phyloP scores from a whole-genome alignment of 805 yeast genomes.

The Blastobotrys parvus region DNA sequence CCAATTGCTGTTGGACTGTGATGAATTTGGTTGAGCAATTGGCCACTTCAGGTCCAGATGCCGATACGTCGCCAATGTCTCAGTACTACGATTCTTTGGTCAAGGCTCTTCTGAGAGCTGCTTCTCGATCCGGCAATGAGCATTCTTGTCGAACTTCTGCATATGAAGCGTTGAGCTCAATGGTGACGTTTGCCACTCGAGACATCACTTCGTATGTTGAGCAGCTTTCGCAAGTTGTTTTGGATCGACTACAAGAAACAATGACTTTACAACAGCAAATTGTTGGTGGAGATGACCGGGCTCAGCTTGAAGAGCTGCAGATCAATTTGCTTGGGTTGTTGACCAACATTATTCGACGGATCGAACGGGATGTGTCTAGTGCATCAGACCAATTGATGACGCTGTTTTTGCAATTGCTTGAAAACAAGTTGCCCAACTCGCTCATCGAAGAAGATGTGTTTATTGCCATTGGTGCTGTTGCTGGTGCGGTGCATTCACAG shows the following conservation, averaged over 20 bases:
- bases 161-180: constrained; percentile 80
- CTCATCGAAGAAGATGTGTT: constrained; percentile 90
- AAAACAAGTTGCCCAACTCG: constrained; percentile 55
- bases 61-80: constrained; percentile 55
- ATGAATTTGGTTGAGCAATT: constrained; percentile 87
- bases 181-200: constrained; percentile 67
- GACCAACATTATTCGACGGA: constrained; percentile 77
- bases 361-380: constrained; percentile 50
- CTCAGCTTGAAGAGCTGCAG: constrained; percentile 81
- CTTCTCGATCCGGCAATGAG: constrained; percentile 74
- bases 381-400: constrained; percentile 84
- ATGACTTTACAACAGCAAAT: constrained; percentile 51
- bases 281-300: constrained; percentile 58
- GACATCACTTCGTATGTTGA: constrained; percentile 64
- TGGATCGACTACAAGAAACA: constrained; percentile 65
- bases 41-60: constrained; percentile 39
- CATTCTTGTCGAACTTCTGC: constrained; percentile 90
- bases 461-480: constrained; percentile 84
- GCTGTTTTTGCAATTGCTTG: constrained; percentile 65
- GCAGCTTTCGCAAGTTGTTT: constrained; percentile 63
- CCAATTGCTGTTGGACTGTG: constrained; percentile 97
- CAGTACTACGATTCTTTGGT: constrained; percentile 62
- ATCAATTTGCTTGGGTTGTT: constrained; percentile 65
- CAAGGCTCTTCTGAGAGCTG: constrained; percentile 60
- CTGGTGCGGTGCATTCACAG: constrained; percentile 63